Evolutionary conservation across 768 basidiomycete species (phyloP).

Genomic region (Cyclocybe aegerita): DNA sequence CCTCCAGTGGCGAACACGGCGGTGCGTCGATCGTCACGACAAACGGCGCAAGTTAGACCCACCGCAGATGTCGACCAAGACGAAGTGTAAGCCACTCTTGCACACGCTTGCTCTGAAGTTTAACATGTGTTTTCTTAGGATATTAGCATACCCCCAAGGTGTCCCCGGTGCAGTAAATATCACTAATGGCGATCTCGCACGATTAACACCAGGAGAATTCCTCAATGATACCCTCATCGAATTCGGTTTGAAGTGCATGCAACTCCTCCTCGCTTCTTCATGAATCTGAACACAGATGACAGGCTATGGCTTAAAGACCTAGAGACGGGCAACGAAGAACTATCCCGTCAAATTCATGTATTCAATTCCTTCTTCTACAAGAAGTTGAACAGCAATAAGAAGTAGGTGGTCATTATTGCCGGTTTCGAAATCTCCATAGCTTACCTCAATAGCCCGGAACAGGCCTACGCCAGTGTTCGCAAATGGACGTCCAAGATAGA

Average conservation of each 20-base stretch:
- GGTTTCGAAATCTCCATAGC: slow-evolving; percentile 9
- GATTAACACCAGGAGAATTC: slow-evolving; percentile 79
- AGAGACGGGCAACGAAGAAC: slow-evolving; percentile 50
- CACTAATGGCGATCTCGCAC: slow-evolving; percentile 72
- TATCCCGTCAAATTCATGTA: slow-evolving; percentile 78
- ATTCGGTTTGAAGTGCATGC: slow-evolving; percentile 85
- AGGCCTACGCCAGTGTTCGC: slow-evolving; percentile 79
- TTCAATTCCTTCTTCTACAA: slow-evolving; percentile 99
- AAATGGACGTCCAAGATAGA: slow-evolving; percentile 94
- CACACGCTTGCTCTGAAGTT: neutral
- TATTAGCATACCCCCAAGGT: slow-evolving; percentile 72
- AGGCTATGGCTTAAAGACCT: slow-evolving; percentile 74
- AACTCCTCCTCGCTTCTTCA: neutral
- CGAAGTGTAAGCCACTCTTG: slow-evolving; percentile 53
- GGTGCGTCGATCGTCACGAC: slow-evolving; percentile 26
- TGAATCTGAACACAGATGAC: neutral
- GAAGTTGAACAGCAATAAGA: slow-evolving; percentile 59
- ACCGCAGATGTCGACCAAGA: slow-evolving; percentile 34
- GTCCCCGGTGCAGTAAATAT: slow-evolving; percentile 78
- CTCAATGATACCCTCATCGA: slow-evolving; percentile 97
- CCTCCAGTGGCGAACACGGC: neutral
- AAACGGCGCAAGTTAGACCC: slow-evolving; percentile 4
- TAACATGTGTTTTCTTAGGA: slow-evolving; percentile 37
- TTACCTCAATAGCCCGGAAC: slow-evolving; percentile 29
- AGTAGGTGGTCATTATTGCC: slow-evolving; percentile 52